Base-by-base conservation (phyloP, 768 basidiomycete species). In the Hygrophoropsis aurantiaca region DNA sequence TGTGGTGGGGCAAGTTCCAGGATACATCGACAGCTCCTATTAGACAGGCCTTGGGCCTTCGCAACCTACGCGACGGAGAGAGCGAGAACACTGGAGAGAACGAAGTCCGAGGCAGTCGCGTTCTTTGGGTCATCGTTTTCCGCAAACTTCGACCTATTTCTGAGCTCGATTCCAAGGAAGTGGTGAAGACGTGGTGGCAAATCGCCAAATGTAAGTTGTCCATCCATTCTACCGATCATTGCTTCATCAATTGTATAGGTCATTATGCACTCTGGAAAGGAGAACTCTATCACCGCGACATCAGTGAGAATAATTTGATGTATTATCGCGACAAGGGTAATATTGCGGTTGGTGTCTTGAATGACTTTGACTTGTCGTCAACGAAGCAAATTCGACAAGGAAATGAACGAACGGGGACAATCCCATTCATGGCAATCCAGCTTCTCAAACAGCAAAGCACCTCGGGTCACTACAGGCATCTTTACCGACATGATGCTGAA, bases 221-320 rank as follows among this genome's bases (percentile, higher is more conserved):
- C 42, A 9, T 34, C 5, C 24, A 19, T 42, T 11, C n/a, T 44
- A 13, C 26, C 16, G 18, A 13, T 24, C 15, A 16, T 5, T 30
- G 44, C 5, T 19, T n/a, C 19, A 19, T 24, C 23, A 7, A 23
- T 36, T 39, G 3, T 18, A 21, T 25, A 54, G 50, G 47, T 23
- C 54, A 57, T 30, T 23, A 30, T 30, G 48, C 18, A 20, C 40
- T 57, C 16, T 49, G 40, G 35, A 40, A 52, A 16, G 20, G 21
- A 3, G 33, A 24, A 3, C 42, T 55, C 10, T 47, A 47, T 11
- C 50, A 57, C 32, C 35, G 51, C 8, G 54, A 57, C 27, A 23
- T 55, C 26, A 57, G 56, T 25, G 30, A 23, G 11, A 1, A 10
- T 2, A 58, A 57, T n/a, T 18, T 58, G 38, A 57, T 57, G 56